Evolutionary conservation across 2,329 filamentous ascomycete genomes (phyloP).

Genomic region (Xylaria sp.): DNA sequence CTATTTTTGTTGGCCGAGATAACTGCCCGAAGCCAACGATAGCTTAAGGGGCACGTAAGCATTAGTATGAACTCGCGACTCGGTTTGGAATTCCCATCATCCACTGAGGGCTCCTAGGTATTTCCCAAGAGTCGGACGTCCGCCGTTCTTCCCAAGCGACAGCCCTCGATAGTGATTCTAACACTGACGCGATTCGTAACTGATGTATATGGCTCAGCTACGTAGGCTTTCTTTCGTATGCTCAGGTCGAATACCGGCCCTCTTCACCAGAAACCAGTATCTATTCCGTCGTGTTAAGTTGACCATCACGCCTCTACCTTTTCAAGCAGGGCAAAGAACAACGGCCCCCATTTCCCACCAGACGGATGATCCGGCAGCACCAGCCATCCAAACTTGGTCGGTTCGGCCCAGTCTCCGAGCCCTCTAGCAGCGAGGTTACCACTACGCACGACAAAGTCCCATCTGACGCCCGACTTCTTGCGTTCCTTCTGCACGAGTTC

Average conservation of each 20-base stretch:
- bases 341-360: constrained; percentile 51
- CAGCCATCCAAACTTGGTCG: constrained; percentile 52
- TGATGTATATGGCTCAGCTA: background rate
- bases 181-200: background rate
- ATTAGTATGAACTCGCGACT: background rate
- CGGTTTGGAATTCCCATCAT: background rate
- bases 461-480: constrained; percentile 48
- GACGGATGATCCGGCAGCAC: constrained; percentile 52
- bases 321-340: constrained; percentile 53
- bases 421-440: constrained; percentile 37
- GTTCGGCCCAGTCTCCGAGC: constrained; percentile 44
- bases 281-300: background rate
- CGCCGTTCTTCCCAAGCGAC: background rate
- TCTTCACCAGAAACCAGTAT: background rate
- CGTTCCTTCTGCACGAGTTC: constrained; percentile 50
- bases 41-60: background rate
- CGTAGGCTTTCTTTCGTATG: background rate
- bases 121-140: background rate
- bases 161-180: background rate
- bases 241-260: background rate
- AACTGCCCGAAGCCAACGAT: background rate
- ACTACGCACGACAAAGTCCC: constrained; percentile 47
- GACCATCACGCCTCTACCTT: constrained; percentile 44
- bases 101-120: background rate
- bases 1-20: background rate